Base-by-base conservation (phyloP, 1,284 basidiomycete genomes). In the Moesziomyces antarcticus region DNA sequence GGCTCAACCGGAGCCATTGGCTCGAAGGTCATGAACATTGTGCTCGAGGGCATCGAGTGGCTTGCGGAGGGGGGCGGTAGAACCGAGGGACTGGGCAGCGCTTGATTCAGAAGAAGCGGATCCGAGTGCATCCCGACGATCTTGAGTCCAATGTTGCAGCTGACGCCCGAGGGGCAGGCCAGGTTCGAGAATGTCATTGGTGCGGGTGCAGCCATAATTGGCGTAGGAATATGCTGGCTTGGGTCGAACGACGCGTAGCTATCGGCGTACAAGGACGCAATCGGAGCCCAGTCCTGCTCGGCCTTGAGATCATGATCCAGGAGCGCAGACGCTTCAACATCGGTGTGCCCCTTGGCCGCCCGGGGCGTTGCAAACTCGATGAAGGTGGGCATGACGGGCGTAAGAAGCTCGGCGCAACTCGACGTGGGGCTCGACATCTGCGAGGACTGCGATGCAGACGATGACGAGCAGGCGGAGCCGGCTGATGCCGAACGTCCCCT, bases 101-200 rank as follows among this genome's bases (percentile, higher is more conserved):
- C 55, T 42, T 71, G 68, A 27, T 62, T 71, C 55, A 65, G 58
- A 20, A 71, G 68, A 45, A 71, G 65, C 10, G 68, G 62, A 30
- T 71, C 68, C 1, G 68, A 57, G 44, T 60, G 68, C 48, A 71
- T 54, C 5, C 62, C 62, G 6, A 55, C 37, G 22, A 58, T 53
- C 50, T 64, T 71, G 54, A 71, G 55, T 2, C 55, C 62, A 3
- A 49, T 46, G 60, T 52, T 59, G 35, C 56, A 52, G 21, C 44
- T n/a, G 18, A 27, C 30, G 25, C 14, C 24, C 21, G 57, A 56
- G 14, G 56, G 37, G 8, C 45, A 46, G 20, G 52, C 66, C 18
- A 59, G 20, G 22, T 41, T 55, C 9, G 59, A 52, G 45, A 59
- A 69, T 18, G 66, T 63, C 24, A 63, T 45, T 8, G 56, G 50